phyloP scores from a whole-genome alignment of 306 rosid species.

The Cucurbita maxima region DNA sequence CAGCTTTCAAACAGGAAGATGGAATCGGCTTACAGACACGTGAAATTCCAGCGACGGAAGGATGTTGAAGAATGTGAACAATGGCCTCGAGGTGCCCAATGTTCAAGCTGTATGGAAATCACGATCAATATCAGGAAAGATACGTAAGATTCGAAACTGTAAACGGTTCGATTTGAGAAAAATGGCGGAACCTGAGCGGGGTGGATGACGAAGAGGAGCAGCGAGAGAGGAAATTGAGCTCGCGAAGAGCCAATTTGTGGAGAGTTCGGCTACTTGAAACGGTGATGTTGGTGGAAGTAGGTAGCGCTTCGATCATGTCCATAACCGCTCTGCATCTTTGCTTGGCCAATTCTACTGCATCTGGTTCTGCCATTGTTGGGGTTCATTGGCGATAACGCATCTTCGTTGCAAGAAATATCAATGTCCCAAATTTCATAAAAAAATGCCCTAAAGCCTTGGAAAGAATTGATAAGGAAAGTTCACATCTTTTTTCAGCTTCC shows the following conservation, averaged over 20 bases:
- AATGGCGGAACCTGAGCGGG: conserved; percentile 37
- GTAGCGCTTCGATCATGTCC: conserved; percentile 26
- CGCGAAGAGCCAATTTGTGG: conserved; percentile 49
- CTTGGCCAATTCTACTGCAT: conserved; percentile 45
- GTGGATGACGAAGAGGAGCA: conserved; percentile 17
- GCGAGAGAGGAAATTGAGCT: conserved; percentile 53
- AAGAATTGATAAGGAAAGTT: too few species aligned
- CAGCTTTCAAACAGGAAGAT: conserved; percentile 20
- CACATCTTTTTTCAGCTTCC: too few species aligned
- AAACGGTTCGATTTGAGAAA: not conserved
- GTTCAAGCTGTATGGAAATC: conserved; percentile 38
- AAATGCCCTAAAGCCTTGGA: not conserved
- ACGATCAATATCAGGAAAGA: not conserved
- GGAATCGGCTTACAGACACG: conserved; percentile 80
- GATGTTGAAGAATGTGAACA: conserved; percentile 64
- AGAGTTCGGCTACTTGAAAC: conserved; percentile 57
- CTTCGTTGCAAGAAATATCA: not conserved
- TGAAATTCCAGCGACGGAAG: conserved; percentile 66
- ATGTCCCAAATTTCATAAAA: not conserved
- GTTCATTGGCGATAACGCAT: not conserved
- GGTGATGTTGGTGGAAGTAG: conserved; percentile 40
- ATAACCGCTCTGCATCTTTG: conserved; percentile 59
- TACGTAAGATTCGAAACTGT: not conserved
- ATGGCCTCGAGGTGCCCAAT: conserved; percentile 85
- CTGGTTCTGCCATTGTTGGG: conserved; percentile 4